Evolutionary conservation across 1,284 basidiomycete genomes (phyloP).

Genomic region (Cutaneotrichosporon sp.): DNA sequence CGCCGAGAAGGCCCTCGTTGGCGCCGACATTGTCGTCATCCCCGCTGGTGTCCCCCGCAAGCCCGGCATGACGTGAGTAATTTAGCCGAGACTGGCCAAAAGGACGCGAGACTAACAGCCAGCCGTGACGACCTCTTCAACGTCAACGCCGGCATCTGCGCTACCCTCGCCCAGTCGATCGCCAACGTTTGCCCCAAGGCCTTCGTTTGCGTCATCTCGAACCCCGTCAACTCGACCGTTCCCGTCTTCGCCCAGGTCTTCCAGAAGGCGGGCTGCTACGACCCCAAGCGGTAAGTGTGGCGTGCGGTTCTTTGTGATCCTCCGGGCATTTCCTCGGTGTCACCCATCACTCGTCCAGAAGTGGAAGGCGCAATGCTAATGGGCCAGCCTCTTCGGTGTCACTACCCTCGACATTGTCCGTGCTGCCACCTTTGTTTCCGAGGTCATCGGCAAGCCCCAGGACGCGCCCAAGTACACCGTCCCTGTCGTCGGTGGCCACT

Average conservation of each 20-base stretch:
- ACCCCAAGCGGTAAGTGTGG: conserved; percentile 64
- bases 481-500: conserved; percentile 94
- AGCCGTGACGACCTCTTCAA: conserved; percentile 95
- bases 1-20: conserved; percentile 50
- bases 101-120: conserved; percentile 9
- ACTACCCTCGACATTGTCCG: conserved; percentile 98
- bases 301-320: background rate
- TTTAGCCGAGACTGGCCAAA: background rate
- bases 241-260: conserved; percentile 93
- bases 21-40: conserved; percentile 77
- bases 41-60: conserved; percentile 96
- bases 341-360: background rate
- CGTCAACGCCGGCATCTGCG: conserved; percentile 65
- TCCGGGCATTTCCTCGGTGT: background rate
- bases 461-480: conserved; percentile 65
- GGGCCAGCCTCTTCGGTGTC: conserved; percentile 65
- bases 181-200: conserved; percentile 86
- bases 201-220: conserved; percentile 92
- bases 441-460: conserved; percentile 67
- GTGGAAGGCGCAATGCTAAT: background rate
- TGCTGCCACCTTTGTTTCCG: conserved; percentile 84
- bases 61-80: conserved; percentile 63
- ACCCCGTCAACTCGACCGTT: conserved; percentile 80
- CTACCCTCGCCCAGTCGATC: conserved; percentile 86
- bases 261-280: conserved; percentile 90